Evolutionary conservation across 2,329 filamentous ascomycete species (phyloP).

Genomic region (Beauveria scarabaeidicola): DNA sequence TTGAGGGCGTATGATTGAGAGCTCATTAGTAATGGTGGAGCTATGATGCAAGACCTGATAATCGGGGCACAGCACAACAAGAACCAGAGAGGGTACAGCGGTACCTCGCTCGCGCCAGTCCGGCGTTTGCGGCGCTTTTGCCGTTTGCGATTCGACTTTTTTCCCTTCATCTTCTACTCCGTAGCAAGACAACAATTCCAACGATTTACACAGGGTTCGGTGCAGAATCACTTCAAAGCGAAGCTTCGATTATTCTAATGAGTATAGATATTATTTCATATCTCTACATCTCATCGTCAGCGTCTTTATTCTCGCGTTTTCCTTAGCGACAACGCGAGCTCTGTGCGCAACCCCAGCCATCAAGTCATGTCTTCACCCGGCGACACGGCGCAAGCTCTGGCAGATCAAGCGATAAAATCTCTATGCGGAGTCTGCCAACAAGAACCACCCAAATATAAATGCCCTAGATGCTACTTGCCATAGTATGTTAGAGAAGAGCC

Average conservation of each 20-base stretch:
- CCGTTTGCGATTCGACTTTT: background rate
- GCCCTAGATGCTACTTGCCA: conserved; percentile 46
- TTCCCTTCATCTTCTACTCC: too few relatives aligned
- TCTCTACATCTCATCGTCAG: background rate
- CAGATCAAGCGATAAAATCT: background rate
- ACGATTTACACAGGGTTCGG: too few relatives aligned
- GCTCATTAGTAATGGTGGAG: conserved; percentile 25
- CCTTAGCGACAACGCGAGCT: too few relatives aligned
- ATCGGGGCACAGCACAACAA: background rate
- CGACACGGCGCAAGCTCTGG: background rate
- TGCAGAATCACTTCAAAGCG: too few relatives aligned
- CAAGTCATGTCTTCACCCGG: background rate
- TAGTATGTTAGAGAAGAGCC: conserved; percentile 38
- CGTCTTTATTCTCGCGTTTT: background rate
- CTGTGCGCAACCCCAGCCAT: background rate
- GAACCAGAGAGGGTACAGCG: background rate
- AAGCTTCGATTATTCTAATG: too few relatives aligned
- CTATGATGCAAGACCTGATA: conserved; percentile 20
- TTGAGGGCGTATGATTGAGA: conserved; percentile 6
- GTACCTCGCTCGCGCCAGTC: background rate
- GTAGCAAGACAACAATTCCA: background rate
- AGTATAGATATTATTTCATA: too few relatives aligned
- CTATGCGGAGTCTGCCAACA: conserved; percentile 45
- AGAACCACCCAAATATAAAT: conserved; percentile 52
- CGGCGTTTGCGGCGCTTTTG: too few relatives aligned